A percentile compares a stretch with the other conserved stretches of the same genome.
These are phyloP conservation scores for Diaporthe velutina DNA, from an alignment of 2,329 filamentous ascomycete genomes.

Conservation along the genomic window DNA sequence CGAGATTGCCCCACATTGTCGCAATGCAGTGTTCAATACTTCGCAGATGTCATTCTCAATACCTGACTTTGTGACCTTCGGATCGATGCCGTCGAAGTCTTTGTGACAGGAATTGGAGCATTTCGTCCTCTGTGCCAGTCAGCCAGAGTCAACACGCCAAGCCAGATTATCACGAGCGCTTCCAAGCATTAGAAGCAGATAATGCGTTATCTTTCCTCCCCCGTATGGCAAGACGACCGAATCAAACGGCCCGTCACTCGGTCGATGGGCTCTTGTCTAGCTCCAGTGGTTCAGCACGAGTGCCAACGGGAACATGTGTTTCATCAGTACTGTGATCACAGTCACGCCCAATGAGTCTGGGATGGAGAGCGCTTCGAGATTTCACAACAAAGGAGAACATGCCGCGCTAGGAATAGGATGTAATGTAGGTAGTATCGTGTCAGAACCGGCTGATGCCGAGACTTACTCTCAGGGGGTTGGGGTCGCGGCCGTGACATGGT, in stretches of 20 bases:
- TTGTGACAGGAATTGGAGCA: neutral
- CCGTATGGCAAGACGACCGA: neutral
- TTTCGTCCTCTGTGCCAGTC: neutral
- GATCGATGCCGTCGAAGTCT: neutral
- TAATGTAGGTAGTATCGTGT: neutral
- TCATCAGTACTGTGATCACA: conserved; percentile 2
- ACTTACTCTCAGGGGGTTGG: neutral
- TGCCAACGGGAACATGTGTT: neutral
- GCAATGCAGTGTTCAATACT: neutral
- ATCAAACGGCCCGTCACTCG: neutral
- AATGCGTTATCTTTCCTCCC: too few relatives aligned
- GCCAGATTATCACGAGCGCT: neutral
- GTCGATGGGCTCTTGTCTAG: neutral
- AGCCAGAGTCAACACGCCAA: neutral
- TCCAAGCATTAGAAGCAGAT: neutral
- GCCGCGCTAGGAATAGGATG: neutral
- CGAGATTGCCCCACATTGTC: neutral
- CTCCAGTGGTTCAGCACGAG: neutral
- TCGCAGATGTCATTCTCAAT: neutral
- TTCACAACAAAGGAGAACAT: neutral
- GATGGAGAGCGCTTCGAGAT: conserved; percentile 7
- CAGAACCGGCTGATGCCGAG: conserved; percentile 16
- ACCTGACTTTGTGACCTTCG: neutral
- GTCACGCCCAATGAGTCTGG: neutral
- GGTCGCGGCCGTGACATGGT: neutral